Evolutionary conservation across 352 stramenopile genomes (phyloP).

Genomic region (Phytopythium aichiense): DNA sequence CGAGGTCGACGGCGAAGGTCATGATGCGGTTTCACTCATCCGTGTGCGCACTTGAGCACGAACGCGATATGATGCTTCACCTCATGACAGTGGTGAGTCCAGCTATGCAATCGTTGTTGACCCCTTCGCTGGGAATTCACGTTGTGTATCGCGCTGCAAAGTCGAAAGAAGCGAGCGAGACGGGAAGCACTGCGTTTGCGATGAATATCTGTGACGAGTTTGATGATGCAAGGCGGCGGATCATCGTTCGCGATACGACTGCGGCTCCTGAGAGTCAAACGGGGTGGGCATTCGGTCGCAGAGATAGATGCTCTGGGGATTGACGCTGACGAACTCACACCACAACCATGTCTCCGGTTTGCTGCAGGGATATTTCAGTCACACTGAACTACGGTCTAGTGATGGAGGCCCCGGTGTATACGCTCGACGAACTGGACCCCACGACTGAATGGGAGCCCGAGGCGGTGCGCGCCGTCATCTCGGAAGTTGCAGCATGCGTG

Average conservation of each 20-base stretch:
- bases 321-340: neutral
- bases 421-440: constrained; percentile 25
- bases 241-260: constrained; percentile 26
- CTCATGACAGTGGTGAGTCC: constrained; percentile 36
- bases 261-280: constrained; percentile 49
- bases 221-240: constrained; percentile 50
- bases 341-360: neutral
- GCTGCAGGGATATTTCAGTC: constrained; percentile 34
- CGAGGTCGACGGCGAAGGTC: constrained; percentile 45
- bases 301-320: neutral
- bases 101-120: no score
- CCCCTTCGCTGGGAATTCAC: neutral
- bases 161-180: constrained; percentile 2
- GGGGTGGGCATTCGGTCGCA: constrained; percentile 18
- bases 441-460: constrained; percentile 32
- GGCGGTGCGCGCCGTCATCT: constrained; percentile 25
- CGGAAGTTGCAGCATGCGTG: constrained; percentile 44
- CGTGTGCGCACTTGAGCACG: constrained; percentile 22
- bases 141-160: neutral
- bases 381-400: constrained; percentile 56
- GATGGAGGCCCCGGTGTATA: constrained; percentile 49
- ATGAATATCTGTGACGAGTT: constrained; percentile 37
- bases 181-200: constrained; percentile 19
- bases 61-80: constrained; percentile 32
- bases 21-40: constrained; percentile 62